These are phyloP conservation scores for Gigaspora rosea DNA, from an alignment of 192 early-diverging fungal genomes.

Conservation along the genomic window DNA sequence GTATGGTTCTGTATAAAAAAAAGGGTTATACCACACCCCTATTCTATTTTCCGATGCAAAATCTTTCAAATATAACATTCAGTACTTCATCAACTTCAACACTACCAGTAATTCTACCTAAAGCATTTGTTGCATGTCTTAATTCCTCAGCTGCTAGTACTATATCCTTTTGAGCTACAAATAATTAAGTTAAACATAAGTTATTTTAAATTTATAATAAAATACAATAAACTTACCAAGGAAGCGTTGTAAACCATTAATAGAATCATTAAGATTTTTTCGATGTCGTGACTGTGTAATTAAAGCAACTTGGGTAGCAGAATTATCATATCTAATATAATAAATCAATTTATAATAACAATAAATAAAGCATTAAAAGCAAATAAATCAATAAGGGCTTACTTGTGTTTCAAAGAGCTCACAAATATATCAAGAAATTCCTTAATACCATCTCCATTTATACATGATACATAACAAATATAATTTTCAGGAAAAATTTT, in stretches of 20 bases:
- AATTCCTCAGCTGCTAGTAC: constrained; percentile 78
- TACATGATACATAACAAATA: constrained; percentile 52
- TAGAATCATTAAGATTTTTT: constrained; percentile 58
- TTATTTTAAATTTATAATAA: neutral
- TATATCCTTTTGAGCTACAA: constrained; percentile 47
- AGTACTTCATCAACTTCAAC: constrained; percentile 75
- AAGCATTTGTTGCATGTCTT: constrained; percentile 57
- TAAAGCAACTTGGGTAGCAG: constrained; percentile 42
- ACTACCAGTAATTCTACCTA: constrained; percentile 73
- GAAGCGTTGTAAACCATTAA: constrained; percentile 50
- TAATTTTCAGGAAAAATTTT: constrained; percentile 19
- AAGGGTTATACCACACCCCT: too few relatives aligned
- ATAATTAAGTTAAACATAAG: constrained; percentile 20
- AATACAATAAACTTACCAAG: constrained; percentile 37
- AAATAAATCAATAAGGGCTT: constrained; percentile 4
- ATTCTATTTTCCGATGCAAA: constrained; percentile 78
- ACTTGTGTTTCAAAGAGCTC: constrained; percentile 46
- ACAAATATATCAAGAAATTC: constrained; percentile 46
- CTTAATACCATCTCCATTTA: constrained; percentile 53
- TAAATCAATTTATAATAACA: neutral
- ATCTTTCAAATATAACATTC: constrained; percentile 71
- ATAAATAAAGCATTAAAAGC: neutral
- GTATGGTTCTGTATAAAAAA: too few relatives aligned
- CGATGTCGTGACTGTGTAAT: constrained; percentile 74
- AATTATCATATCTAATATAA: constrained; percentile 39